Evolutionary conservation across 169 alveolate genomes (phyloP), one percentile per base, ranked within the genome.

Genomic region (Eimeria sp.): DNA sequence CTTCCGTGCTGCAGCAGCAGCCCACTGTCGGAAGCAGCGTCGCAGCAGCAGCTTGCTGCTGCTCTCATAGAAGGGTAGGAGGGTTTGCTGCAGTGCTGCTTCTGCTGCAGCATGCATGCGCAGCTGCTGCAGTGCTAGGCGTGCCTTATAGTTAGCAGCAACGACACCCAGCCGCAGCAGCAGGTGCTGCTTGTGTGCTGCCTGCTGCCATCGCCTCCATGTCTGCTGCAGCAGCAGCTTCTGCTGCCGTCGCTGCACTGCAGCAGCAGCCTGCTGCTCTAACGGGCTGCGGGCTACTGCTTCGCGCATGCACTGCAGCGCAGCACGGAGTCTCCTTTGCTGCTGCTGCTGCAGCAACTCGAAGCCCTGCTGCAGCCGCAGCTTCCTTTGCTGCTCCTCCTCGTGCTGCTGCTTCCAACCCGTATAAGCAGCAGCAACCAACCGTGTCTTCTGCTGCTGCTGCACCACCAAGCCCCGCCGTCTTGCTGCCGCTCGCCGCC

Each of bases 21-120:
- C 43, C 90, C 90, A 82, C 70, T 20, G 90, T 18, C 18, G 72
- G 34, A 25, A 54, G 51, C 11, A 61, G 70, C 70, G 70, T 1
- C 70, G 70, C 70, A 61, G 70, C 70, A 61, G 70, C 70, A 61
- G 70, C 45, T n/a, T 82, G 45, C 58, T 18, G 72, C 72, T 47
- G 72, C 25, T 47, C 73, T 20, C 45, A 54, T 25, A 45, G 14
- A 82, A 30, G 25, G 63, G 49, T 73, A 20, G 90, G 13, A 49
- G 43, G 22, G 73, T 61, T n/a, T 51, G 73, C 90, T 82, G 90
- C 90, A 82, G 51, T 47, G 90, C 90, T 54, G 90, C 49, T 49
- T 82, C 90, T 82, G 90, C 90, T 45, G 49, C 72, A 11, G 73
- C 90, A 82, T 82, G 90, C 90, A 25, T 25, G n/a, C 90, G 90